These are phyloP conservation scores for Polygonum aviculare DNA, from an alignment of 148 eudicot species.

Conservation along the genomic window DNA sequence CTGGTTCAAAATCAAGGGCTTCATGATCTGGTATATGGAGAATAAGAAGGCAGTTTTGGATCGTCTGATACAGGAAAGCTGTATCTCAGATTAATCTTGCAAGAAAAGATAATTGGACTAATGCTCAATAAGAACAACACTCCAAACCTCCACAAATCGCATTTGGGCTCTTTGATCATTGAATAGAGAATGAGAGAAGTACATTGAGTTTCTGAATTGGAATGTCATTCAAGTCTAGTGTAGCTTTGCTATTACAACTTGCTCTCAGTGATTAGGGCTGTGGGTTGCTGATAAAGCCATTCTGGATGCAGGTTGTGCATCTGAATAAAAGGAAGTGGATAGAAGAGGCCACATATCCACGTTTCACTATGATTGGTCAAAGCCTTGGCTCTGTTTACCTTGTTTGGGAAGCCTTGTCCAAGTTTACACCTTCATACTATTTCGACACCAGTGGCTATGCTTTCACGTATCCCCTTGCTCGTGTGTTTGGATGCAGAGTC, in stretches of 20 bases:
- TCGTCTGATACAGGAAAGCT: too few species aligned
- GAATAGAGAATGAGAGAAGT: too few species aligned
- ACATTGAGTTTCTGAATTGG: too few species aligned
- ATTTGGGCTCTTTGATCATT: too few species aligned
- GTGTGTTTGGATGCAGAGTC: constrained; percentile 85
- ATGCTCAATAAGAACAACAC: too few species aligned
- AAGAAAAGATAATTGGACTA: too few species aligned
- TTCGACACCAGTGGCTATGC: constrained; percentile 99
- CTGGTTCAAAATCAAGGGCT: too few species aligned
- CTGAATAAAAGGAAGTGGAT: constrained; percentile 86
- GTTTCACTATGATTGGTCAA: constrained; percentile 96
- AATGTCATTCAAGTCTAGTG: not conserved
- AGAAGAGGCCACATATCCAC: constrained; percentile 91
- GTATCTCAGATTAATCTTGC: too few species aligned
- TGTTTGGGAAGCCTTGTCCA: constrained; percentile 87
- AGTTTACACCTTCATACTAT: constrained; percentile 66
- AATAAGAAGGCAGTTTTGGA: too few species aligned
- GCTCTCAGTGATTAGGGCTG: not conserved
- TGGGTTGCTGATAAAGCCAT: not conserved
- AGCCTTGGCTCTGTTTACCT: constrained; percentile 92
- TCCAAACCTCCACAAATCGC: too few species aligned
- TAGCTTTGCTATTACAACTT: not conserved
- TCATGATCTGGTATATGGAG: too few species aligned
- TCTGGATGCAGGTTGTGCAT: constrained; percentile 65
- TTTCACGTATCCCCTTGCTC: constrained; percentile 85